These are phyloP conservation scores for Amylocystis lapponica DNA, from an alignment of 768 basidiomycete genomes.

Conservation along the genomic window DNA sequence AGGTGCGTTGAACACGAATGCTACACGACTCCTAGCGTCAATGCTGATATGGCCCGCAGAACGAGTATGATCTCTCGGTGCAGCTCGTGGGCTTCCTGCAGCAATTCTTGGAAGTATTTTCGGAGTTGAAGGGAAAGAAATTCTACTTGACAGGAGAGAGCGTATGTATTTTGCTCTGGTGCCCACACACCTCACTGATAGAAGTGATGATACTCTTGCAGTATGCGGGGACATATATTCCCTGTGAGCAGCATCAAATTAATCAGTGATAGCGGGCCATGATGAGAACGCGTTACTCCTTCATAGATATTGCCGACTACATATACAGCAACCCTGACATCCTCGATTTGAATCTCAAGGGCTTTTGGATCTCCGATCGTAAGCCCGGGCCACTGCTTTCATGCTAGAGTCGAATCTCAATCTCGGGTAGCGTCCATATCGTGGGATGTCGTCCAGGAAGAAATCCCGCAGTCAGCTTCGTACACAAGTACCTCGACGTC, in stretches of 20 bases:
- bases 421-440: slow-evolving; percentile 29
- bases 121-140: slow-evolving; percentile 67
- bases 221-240: slow-evolving; percentile 72
- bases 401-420: no score
- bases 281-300: no score
- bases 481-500: slow-evolving; percentile 63
- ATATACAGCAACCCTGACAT: slow-evolving; percentile 52
- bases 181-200: no score
- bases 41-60: slow-evolving; percentile 18
- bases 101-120: slow-evolving; percentile 73
- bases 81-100: slow-evolving; percentile 58
- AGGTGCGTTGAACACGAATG: no score
- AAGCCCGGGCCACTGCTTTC: slow-evolving; percentile 27
- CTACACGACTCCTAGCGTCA: no score
- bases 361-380: slow-evolving; percentile 74
- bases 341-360: slow-evolving; percentile 57
- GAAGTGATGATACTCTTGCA: slow-evolving; percentile 25
- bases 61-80: slow-evolving; percentile 52
- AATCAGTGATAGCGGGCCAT: neutral
- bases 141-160: slow-evolving; percentile 71
- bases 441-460: slow-evolving; percentile 52
- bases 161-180: slow-evolving; percentile 40
- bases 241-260: slow-evolving; percentile 34
- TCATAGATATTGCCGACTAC: slow-evolving; percentile 65
- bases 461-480: slow-evolving; percentile 75